Percentiles rank a stretch among this genome's conserved stretches.
Evolutionary conservation across 345 rosid species (phyloP).

Genomic region (Anacardium occidentale): DNA sequence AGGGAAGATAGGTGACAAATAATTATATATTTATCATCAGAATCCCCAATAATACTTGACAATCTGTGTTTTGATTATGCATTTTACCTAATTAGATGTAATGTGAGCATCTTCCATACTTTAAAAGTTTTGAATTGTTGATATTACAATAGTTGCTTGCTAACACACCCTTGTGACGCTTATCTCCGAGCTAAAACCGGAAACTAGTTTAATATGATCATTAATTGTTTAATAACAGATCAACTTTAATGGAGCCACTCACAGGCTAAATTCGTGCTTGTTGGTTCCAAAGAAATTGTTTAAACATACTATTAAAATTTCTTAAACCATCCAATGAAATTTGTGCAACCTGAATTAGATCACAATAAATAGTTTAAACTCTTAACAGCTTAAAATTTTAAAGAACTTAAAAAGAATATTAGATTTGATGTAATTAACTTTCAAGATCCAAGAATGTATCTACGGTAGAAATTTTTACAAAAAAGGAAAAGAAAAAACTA

Average conservation of each 20-base stretch:
- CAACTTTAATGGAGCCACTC: background rate
- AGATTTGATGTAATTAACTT: too few relatives aligned
- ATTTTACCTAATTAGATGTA: background rate
- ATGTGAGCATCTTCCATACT: conserved; percentile 8
- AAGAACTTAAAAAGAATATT: too few relatives aligned
- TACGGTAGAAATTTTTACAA: too few relatives aligned
- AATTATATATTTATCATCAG: too few relatives aligned
- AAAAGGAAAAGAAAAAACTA: too few relatives aligned
- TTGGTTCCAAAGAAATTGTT: background rate
- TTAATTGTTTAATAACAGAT: background rate
- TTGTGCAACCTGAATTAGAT: background rate
- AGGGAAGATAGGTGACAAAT: too few relatives aligned
- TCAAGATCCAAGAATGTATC: too few relatives aligned
- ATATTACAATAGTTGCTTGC: background rate
- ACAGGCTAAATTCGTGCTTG: background rate
- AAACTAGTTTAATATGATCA: conserved; percentile 1
- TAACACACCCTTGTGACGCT: too few relatives aligned
- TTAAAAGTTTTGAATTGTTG: background rate
- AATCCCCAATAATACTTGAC: background rate
- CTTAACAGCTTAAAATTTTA: background rate
- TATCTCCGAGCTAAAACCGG: too few relatives aligned
- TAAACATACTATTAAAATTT: conserved; percentile 4
- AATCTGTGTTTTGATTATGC: background rate
- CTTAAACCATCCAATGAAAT: background rate
- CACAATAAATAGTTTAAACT: background rate